Base-by-base conservation (phyloP, 2,329 filamentous ascomycete species). In the Cryphonectria parasitica region DNA sequence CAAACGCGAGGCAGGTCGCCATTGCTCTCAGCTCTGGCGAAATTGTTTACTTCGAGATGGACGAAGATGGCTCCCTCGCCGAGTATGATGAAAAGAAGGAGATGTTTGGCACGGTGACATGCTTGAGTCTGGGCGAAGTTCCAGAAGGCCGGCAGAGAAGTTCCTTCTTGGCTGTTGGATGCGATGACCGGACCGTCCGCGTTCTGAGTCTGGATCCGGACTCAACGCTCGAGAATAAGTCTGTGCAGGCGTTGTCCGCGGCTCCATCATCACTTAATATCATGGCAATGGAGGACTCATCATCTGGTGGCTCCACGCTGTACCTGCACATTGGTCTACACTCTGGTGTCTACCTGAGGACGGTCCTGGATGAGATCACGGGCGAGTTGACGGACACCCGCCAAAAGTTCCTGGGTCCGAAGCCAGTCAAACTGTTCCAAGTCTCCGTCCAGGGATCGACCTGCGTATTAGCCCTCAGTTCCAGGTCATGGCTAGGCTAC, bases 11-110 rank as follows among this genome's bases (percentile, higher is more conserved):
- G 58, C 96, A 99, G 81, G 93, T 99, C 36, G 94, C 94, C 3
- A 91, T 98, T 65, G 96, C 96, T 0, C 85, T 99, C 36, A 98
- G 95, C 78, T 98, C 95, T 11, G 95, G 95, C 52, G 96, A 99
- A 80, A 95, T 99, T 73, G 93, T 97, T 58, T 99, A 98, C 78
- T 99, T 99, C 75, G 97, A 99, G 79, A 95, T 98, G 90, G 96
- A 98, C 77, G 88, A 89, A 0, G 95, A 98, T 80, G 95, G 95
- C 41, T 92, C 92, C 3, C 85, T 98, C 43, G 94, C 94, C 45
- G 95, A 98, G 82, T 97, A 98, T 75, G 92, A 98, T 74, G 95
- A 98, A 77, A 94, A 95, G 79, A 94, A 94, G 76, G 92, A 97
- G 77, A 96, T 99, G 92, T 94, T 92, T 67, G 95, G 94, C 62